Percentiles rank a stretch among this genome's conserved stretches.
Conservation (phyloP, 129 eudicot species). For the Lactuca saligna region DNA sequence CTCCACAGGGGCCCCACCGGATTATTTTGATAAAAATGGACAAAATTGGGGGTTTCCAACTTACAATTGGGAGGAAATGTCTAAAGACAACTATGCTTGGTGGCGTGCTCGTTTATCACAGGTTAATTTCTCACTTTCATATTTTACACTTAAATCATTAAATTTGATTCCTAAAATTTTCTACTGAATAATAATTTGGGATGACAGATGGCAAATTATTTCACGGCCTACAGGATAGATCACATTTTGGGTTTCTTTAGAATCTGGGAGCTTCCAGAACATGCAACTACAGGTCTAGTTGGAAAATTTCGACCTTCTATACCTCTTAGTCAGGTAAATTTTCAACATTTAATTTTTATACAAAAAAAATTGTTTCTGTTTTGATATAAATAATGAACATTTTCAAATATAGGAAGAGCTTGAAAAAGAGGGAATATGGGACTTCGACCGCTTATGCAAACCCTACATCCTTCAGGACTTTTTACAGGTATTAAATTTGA, state of each 20-base stretch:
- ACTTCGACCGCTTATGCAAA: slow-evolving; percentile 78
- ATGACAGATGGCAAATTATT: slow-evolving; percentile 86
- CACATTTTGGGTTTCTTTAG: slow-evolving; percentile 96
- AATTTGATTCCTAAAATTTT: not conserved
- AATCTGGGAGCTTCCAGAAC: slow-evolving; percentile 99
- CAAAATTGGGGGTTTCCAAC: slow-evolving; percentile 99
- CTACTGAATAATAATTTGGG: slow-evolving; percentile 12
- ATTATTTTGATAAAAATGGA: slow-evolving; percentile 97
- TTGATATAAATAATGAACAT: slow-evolving; percentile 6
- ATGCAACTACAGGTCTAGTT: slow-evolving; percentile 90
- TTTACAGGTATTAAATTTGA: slow-evolving; percentile 53
- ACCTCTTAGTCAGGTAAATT: slow-evolving; percentile 87
- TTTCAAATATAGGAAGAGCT: slow-evolving; percentile 78
- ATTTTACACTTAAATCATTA: not conserved
- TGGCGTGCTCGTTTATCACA: slow-evolving; percentile 99
- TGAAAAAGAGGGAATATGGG: slow-evolving; percentile 96
- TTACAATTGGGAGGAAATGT: slow-evolving; percentile 99
- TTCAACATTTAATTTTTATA: not conserved
- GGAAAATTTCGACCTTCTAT: slow-evolving; percentile 98
- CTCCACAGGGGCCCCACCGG: slow-evolving; percentile 99
- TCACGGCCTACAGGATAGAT: slow-evolving; percentile 97
- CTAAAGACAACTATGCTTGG: slow-evolving; percentile 99
- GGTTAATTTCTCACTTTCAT: slow-evolving; percentile 40
- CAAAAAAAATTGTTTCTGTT: slow-evolving; percentile 1
- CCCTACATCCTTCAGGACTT: slow-evolving; percentile 73